A percentile compares a stretch with the other conserved stretches of the same genome.
Evolutionary conservation across 2,329 filamentous ascomycete species (phyloP).

Genomic region (Fusarium ambrosium): DNA sequence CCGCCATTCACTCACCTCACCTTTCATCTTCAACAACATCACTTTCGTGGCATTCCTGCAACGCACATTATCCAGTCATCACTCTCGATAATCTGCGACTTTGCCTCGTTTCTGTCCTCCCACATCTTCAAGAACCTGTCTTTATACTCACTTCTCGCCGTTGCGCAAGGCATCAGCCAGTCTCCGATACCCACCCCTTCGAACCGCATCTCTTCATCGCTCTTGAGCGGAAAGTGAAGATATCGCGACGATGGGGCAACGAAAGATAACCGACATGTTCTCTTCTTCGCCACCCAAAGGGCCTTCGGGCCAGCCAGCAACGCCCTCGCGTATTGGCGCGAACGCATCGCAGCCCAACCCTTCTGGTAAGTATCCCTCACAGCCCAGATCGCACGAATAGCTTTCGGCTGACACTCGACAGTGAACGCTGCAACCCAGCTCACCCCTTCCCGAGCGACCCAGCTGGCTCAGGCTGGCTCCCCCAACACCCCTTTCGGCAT

Average conservation of each 20-base stretch:
- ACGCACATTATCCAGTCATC: background rate
- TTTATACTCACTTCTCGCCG: background rate
- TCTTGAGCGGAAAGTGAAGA: background rate
- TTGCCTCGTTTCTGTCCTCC: background rate
- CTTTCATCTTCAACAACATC: conserved; percentile 6
- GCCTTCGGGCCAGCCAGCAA: background rate
- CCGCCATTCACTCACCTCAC: background rate
- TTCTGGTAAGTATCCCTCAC: background rate
- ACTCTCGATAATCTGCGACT: background rate
- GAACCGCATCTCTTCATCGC: background rate
- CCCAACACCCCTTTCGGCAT: conserved; percentile 36
- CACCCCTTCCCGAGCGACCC: conserved; percentile 5
- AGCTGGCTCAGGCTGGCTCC: conserved; percentile 24
- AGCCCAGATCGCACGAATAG: background rate
- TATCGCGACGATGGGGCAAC: conserved; percentile 24
- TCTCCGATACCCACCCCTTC: background rate
- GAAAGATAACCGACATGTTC: conserved; percentile 33
- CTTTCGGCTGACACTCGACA: background rate
- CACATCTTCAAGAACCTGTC: background rate
- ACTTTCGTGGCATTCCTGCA: background rate
- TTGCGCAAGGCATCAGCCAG: background rate
- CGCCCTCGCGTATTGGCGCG: background rate
- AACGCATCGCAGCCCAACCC: background rate
- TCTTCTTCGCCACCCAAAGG: conserved; percentile 7
- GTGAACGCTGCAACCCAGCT: background rate